Base-by-base conservation (phyloP, 2,329 filamentous ascomycete genomes). In the Fusarium avenaceum region DNA sequence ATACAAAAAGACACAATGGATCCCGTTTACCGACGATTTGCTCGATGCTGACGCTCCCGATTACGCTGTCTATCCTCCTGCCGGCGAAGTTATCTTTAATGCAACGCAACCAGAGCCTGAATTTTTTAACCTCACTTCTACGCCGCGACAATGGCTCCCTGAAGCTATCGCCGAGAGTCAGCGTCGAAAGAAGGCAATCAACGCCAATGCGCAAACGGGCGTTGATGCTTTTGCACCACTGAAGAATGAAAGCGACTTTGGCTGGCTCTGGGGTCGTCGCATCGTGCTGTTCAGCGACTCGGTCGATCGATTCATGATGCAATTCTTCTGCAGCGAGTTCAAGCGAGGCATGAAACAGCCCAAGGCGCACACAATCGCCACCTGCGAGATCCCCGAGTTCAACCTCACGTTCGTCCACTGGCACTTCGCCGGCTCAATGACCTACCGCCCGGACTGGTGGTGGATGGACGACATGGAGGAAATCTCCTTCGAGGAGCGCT, bases 71-170 rank as follows among this genome's bases (percentile, higher is more conserved):
- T 65, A 79, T 7, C 77, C 80, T 43, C 48, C 61, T 3, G 60
- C 65, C 2, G 65, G 65, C 9, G 79, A 87, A 0, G 88, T 90
- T 50, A 79, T 93, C 77, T 90, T 89, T 4, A 93, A 93, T 71
- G 91, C 90, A 24, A 90, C 89, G 0, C 75, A 83, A 3, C 75
- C 61, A 5, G 67, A 70, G 20, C 35, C 52, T 3, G 55, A 54
- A 3, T 64, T 60, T 44, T 38, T 60, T n/a, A n/a, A 58, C 3
- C 33, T 39, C 6, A n/a, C 58, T 15, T 67, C 67, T n/a, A 67
- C 52, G 2, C 67, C 67, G 6, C 63, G 54, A n/a, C 52, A 64
- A 64, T 70, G 67, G 67, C 61, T 70, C 20, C 44, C 50, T 17
- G 44, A 47, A 17, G 62, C 59, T 15, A 55, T 70, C 39, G 66